Evolutionary conservation across 208 protist species (phyloP).

Genomic region (Strigomonas oncopelti): DNA sequence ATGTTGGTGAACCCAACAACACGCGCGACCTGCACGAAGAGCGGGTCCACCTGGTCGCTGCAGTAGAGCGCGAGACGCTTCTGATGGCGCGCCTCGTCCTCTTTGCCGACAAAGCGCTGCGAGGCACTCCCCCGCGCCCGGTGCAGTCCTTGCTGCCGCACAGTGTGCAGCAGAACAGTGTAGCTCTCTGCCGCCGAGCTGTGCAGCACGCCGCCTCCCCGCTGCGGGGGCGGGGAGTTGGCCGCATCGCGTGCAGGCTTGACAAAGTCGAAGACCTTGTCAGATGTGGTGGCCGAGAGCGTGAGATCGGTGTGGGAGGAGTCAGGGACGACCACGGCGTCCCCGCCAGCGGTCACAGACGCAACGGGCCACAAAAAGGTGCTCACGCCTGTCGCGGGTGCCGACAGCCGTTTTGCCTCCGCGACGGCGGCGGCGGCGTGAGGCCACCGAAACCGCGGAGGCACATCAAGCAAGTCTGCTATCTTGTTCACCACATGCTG

Average conservation of each 20-base stretch:
- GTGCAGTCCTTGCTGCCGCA: constrained; percentile 41
- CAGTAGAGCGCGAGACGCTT: constrained; percentile 57
- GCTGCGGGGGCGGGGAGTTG: not conserved
- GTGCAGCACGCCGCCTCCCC: constrained; percentile 55
- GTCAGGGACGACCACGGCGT: not conserved
- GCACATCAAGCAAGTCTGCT: not conserved
- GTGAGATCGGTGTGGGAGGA: too few relatives aligned
- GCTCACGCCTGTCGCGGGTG: not conserved
- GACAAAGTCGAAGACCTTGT: constrained; percentile 3
- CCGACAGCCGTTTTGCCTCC: not conserved
- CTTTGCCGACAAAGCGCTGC: not conserved
- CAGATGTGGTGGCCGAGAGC: not conserved
- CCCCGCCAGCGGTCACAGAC: not conserved
- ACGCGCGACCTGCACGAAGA: constrained; percentile 41
- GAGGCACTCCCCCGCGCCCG: constrained; percentile 21
- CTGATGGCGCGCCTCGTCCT: constrained; percentile 15
- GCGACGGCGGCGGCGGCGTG: not conserved
- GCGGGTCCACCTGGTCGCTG: constrained; percentile 61
- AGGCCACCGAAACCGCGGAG: not conserved
- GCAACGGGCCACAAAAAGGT: not conserved
- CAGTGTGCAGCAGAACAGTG: constrained; percentile 46
- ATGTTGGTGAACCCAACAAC: constrained; percentile 57
- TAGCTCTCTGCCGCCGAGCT: constrained; percentile 43
- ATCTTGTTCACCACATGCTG: not conserved
- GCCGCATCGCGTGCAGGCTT: not conserved